phyloP scores from a whole-genome alignment of 352 stramenopile genomes.

The Bremia lactucae region DNA sequence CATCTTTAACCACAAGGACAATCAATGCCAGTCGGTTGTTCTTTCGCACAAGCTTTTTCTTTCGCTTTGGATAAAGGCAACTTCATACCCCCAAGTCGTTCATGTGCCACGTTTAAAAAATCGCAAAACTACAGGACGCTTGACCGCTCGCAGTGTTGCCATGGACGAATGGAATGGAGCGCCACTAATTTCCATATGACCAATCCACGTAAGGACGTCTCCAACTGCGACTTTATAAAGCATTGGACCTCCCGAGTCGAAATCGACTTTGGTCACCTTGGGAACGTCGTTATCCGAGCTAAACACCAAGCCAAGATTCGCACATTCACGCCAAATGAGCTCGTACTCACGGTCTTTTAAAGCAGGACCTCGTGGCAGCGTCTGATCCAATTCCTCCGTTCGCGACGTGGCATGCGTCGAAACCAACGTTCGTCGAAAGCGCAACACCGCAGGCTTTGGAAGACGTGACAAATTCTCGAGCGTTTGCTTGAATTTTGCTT shows the following conservation, averaged over 20 bases:
- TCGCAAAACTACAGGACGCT: slow-evolving; percentile 70
- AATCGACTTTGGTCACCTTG: slow-evolving; percentile 75
- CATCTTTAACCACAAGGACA: too few relatives aligned
- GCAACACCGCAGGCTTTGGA: slow-evolving; percentile 58
- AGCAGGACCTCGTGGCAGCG: slow-evolving; percentile 37
- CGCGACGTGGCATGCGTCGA: slow-evolving; percentile 21
- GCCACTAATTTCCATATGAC: slow-evolving; percentile 60
- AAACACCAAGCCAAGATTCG: slow-evolving; percentile 77
- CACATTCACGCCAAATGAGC: slow-evolving; percentile 75
- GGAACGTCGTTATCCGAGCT: slow-evolving; percentile 66
- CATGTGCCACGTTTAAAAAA: slow-evolving; percentile 48
- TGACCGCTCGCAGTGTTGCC: slow-evolving; percentile 67
- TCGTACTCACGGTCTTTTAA: slow-evolving; percentile 72
- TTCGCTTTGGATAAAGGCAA: too few relatives aligned
- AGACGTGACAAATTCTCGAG: slow-evolving; percentile 60
- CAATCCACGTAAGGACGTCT: slow-evolving; percentile 72
- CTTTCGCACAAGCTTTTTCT: too few relatives aligned
- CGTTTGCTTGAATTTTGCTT: slow-evolving; percentile 73
- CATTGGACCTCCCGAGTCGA: slow-evolving; percentile 60
- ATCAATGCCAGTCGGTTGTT: too few relatives aligned
- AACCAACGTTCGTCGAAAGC: slow-evolving; percentile 41
- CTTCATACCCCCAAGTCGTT: too few relatives aligned
- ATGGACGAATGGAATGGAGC: slow-evolving; percentile 81
- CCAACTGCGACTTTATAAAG: slow-evolving; percentile 63
- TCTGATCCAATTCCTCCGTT: slow-evolving; percentile 34